phyloP scores from a whole-genome alignment of 2,329 filamentous ascomycete species.

The Fusarium sp. region DNA sequence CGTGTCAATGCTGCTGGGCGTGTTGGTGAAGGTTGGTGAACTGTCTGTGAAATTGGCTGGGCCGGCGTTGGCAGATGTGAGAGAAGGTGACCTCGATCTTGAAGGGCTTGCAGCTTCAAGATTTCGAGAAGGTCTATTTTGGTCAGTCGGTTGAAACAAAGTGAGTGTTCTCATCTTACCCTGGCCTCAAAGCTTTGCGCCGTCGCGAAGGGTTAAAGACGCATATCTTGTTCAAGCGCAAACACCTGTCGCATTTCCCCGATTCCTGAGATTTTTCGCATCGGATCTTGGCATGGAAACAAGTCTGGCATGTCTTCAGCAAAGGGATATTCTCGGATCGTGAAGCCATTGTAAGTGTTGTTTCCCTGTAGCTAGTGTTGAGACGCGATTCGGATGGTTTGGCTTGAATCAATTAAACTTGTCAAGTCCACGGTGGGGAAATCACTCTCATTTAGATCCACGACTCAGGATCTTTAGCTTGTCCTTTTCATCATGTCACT shows the following conservation, averaged over 20 bases:
- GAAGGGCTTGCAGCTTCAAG: constrained; percentile 27
- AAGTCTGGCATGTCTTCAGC: constrained; percentile 53
- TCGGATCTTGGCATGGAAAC: constrained; percentile 54
- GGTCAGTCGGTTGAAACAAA: not conserved
- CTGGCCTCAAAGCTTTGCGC: constrained; percentile 41
- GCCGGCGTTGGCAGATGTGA: constrained; percentile 16
- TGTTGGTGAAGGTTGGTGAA: constrained; percentile 11
- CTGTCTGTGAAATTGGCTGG: constrained; percentile 16
- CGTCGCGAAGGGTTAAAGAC: constrained; percentile 51
- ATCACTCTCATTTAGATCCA: constrained; percentile 19
- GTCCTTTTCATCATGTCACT: constrained; percentile 7
- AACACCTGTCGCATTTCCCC: constrained; percentile 51
- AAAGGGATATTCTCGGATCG: constrained; percentile 27
- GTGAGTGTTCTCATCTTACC: constrained; percentile 12
- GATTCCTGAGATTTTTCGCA: constrained; percentile 54
- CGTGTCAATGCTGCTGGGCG: constrained; percentile 28
- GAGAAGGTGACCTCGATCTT: constrained; percentile 35
- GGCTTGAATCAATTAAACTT: constrained; percentile 12
- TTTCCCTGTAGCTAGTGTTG: not conserved
- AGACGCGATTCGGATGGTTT: not conserved
- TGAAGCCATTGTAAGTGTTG: constrained; percentile 24
- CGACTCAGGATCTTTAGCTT: not conserved
- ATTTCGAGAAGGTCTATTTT: constrained; percentile 24
- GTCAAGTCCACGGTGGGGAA: constrained; percentile 17
- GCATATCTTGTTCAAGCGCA: constrained; percentile 52